Evolutionary conservation across 2,329 filamentous ascomycete genomes (phyloP), one percentile per base, ranked within the genome.

Genomic region (Claviceps capensis): DNA sequence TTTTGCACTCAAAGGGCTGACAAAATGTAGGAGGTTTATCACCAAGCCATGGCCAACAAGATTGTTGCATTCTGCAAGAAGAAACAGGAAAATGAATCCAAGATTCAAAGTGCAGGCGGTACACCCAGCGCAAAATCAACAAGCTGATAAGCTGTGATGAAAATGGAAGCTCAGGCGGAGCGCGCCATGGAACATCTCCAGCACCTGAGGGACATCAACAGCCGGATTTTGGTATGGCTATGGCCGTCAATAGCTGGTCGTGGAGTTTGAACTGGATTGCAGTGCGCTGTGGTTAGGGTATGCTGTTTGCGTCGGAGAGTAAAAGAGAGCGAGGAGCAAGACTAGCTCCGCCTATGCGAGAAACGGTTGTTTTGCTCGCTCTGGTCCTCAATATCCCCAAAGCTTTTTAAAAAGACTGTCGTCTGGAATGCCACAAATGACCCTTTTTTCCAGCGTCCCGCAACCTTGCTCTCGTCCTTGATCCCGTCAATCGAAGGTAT

Each of bases 101-200:
- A 61, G 9, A 61, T 80, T 2, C 74, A 76, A 47, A 47, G 62
- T 62, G 16, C 63, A 66, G 58, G 69, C 48, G 23, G 62, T 62
- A 16, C 63, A 66, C 57, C 69, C 38, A 43, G 69, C 37, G n/a
- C 47, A 48, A 17, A 68, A 67, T 1, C 70, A 74, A 54, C 67
- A 75, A 11, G 63, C 63, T 2, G 65, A 51, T 70, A 74, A 55
- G 67, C 75, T 51, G 69, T 79, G 67, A 72, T 79, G 69, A 76
- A 70, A 53, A 72, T 79, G 68, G 74, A 75, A 54, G 69, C 67
- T 14, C 72, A 76, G 55, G 74, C 79, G 68, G 69, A 8, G 8
- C 8, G 77, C 38, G 71, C 70, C 14, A 72, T 76, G 64, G 69
- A 78, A 55, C 73, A 76, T 47, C 69, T 81, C 38, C 78, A 79